Conservation (phyloP, 441 rosid species). For the Populus tomentosa region DNA sequence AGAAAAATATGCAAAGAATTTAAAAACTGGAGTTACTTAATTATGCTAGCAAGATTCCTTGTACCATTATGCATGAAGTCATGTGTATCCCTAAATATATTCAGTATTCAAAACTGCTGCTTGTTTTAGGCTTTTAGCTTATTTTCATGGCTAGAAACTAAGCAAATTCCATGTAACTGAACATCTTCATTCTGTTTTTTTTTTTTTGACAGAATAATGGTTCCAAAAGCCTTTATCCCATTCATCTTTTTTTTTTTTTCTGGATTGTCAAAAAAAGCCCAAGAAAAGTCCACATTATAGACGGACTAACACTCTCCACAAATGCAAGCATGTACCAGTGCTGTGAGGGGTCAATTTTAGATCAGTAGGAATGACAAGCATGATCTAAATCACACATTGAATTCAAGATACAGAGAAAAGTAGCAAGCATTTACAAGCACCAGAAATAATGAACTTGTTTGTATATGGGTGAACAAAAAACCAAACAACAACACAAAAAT, state of each 20-base stretch:
- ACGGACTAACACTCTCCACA: not conserved
- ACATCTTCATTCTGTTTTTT: not conserved
- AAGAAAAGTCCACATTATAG: not conserved
- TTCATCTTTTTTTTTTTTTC: not conserved
- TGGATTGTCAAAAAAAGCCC: not conserved
- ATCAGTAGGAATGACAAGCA: not conserved
- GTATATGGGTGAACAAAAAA: not conserved
- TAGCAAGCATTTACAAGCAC: conserved; percentile 31
- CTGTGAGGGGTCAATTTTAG: not conserved
- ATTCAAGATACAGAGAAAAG: not conserved
- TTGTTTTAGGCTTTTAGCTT: not conserved
- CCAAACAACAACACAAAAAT: conserved; percentile 3
- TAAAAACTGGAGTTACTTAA: not conserved
- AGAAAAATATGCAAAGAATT: not conserved
- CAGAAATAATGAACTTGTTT: not conserved
- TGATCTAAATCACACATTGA: not conserved
- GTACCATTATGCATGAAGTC: not conserved
- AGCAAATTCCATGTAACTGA: not conserved
- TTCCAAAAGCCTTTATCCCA: not conserved
- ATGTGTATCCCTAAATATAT: not conserved
- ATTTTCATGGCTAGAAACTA: not conserved
- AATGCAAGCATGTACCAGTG: not conserved
- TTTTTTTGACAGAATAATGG: not conserved
- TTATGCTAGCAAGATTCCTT: not conserved
- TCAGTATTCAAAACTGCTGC: not conserved